phyloP scores from a whole-genome alignment of 306 rosid genomes.

The Vigna trinervia region DNA sequence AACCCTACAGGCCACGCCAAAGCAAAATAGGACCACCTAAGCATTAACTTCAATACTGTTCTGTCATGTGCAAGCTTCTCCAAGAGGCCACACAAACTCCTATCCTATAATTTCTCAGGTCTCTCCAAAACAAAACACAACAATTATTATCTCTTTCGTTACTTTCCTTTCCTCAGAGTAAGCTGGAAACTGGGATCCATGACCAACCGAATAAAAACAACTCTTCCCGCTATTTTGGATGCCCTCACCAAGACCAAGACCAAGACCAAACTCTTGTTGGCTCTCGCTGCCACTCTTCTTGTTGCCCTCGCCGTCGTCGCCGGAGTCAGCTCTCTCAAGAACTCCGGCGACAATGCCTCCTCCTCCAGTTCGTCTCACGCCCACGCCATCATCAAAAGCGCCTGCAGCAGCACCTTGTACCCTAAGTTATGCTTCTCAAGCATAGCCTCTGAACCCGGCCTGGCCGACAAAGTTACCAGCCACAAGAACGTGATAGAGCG shows the following conservation, averaged over 20 bases:
- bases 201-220: too few relatives aligned
- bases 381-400: constrained; percentile 60
- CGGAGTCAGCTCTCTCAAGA: constrained; percentile 40
- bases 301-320: neutral
- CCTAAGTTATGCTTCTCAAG: constrained; percentile 67
- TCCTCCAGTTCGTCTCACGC: constrained; percentile 43
- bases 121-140: neutral
- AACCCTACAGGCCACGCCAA: too few relatives aligned
- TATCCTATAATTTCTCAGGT: too few relatives aligned
- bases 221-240: neutral
- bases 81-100: too few relatives aligned
- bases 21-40: too few relatives aligned
- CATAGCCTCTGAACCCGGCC: constrained; percentile 35
- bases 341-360: neutral
- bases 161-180: neutral
- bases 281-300: neutral
- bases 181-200: too few relatives aligned
- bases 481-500: constrained; percentile 52
- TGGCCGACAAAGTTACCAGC: constrained; percentile 41
- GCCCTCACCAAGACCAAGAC: neutral
- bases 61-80: too few relatives aligned
- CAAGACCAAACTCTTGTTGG: neutral
- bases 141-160: neutral
- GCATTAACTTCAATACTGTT: too few relatives aligned
- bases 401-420: constrained; percentile 67